Conservation (phyloP, 2,329 filamentous ascomycete genomes). For the Parastagonospora avenae region DNA sequence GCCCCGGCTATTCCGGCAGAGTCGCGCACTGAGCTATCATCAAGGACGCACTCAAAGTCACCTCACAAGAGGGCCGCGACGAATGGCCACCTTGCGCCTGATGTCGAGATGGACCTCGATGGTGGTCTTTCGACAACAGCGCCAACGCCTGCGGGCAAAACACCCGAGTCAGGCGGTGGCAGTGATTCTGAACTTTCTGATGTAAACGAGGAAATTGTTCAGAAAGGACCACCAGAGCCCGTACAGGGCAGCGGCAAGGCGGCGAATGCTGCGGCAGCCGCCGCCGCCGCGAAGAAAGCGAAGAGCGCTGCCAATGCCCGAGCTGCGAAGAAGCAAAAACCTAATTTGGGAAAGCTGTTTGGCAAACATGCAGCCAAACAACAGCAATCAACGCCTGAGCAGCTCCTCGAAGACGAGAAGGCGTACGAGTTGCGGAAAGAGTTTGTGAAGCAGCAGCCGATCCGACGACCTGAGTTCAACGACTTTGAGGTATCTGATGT, state of each 20-base stretch:
- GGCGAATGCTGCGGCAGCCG: slow-evolving; percentile 16
- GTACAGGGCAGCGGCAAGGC: slow-evolving; percentile 30
- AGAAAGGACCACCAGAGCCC: slow-evolving; percentile 40
- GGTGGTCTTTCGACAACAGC: slow-evolving; percentile 33
- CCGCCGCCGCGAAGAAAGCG: slow-evolving; percentile 30
- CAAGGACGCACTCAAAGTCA: slow-evolving; percentile 37
- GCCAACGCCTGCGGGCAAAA: slow-evolving; percentile 32
- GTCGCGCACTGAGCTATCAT: slow-evolving; percentile 30
- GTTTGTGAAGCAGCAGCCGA: slow-evolving; percentile 31
- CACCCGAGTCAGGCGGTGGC: slow-evolving; percentile 31
- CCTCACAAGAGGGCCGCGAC: slow-evolving; percentile 34
- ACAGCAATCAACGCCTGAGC: slow-evolving; percentile 33
- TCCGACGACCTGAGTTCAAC: slow-evolving; percentile 24
- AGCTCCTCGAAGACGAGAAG: slow-evolving; percentile 32
- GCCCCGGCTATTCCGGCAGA: slow-evolving; percentile 33
- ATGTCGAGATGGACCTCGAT: slow-evolving; percentile 25
- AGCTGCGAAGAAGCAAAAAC: slow-evolving; percentile 38
- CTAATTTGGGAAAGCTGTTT: slow-evolving; percentile 36
- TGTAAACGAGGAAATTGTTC: slow-evolving; percentile 46
- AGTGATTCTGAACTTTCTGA: slow-evolving; percentile 46
- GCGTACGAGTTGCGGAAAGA: slow-evolving; percentile 30
- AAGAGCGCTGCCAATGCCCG: slow-evolving; percentile 32
- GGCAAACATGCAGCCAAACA: slow-evolving; percentile 38
- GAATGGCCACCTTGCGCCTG: slow-evolving; percentile 25
- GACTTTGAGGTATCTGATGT: slow-evolving; percentile 37